Conservation (phyloP, 345 rosid genomes). For the Camelina neglecta region DNA sequence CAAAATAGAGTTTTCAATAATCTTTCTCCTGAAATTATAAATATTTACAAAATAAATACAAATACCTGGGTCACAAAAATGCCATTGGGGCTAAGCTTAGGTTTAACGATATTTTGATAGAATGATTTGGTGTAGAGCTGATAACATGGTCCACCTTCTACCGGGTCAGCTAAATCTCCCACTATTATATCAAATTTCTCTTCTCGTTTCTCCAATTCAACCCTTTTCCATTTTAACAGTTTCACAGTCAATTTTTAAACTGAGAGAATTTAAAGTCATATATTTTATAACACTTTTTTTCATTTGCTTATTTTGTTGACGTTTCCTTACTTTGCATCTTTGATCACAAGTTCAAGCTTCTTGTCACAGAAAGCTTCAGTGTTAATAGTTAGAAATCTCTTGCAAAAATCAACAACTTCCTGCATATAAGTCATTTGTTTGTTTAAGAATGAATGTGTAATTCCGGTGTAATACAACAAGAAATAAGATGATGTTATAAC, state of each 20-base stretch:
- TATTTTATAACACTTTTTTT: background rate
- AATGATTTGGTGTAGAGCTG: slow-evolving; percentile 95
- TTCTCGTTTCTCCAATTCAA: slow-evolving; percentile 71
- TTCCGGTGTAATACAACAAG: background rate
- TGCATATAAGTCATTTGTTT: slow-evolving; percentile 37
- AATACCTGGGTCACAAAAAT: slow-evolving; percentile 89
- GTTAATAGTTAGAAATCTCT: slow-evolving; percentile 65
- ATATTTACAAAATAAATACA: background rate
- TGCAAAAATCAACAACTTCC: slow-evolving; percentile 95
- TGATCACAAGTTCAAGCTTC: slow-evolving; percentile 78
- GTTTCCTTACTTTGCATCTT: slow-evolving; percentile 76
- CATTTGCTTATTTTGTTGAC: background rate
- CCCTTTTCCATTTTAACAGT: slow-evolving; percentile 51
- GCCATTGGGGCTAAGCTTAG: slow-evolving; percentile 76
- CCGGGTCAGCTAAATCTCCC: slow-evolving; percentile 96
- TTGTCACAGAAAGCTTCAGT: slow-evolving; percentile 74
- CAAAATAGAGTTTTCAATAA: background rate
- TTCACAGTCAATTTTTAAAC: background rate
- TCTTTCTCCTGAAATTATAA: background rate
- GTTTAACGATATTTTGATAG: slow-evolving; percentile 74
- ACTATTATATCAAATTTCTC: slow-evolving; percentile 84
- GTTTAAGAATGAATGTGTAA: background rate
- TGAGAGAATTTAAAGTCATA: background rate
- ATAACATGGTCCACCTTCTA: slow-evolving; percentile 98
- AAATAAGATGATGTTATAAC: slow-evolving; percentile 33